Percentiles rank a stretch among this genome's conserved stretches.
Evolutionary conservation across 805 yeast genomes (phyloP).

Genomic region (Cyberlindnera maritima): DNA sequence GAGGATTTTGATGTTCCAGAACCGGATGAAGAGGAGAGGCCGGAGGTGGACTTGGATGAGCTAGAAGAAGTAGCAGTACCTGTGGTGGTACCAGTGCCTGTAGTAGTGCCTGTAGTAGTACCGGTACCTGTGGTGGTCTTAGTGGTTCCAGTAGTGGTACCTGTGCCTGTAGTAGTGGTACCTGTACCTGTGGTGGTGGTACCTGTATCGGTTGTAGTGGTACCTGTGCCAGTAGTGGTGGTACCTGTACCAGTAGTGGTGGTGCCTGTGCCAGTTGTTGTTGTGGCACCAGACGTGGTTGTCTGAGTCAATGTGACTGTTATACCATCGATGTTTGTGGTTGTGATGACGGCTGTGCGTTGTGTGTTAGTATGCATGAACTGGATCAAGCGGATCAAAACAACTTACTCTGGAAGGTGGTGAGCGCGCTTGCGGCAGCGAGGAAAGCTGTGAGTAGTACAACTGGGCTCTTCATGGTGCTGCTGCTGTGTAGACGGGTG

Average conservation of each 20-base stretch:
- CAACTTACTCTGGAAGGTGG: constrained; percentile 10
- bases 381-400: neutral
- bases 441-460: constrained; percentile 9
- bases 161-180: constrained; percentile 4
- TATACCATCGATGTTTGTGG: constrained; percentile 26
- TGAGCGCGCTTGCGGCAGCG: constrained; percentile 13
- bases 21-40: constrained; percentile 1
- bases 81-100: constrained; percentile 9
- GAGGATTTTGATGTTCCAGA: constrained; percentile 6
- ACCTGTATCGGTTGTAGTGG: constrained; percentile 5
- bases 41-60: too few species aligned
- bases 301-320: constrained; percentile 26
- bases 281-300: constrained; percentile 5
- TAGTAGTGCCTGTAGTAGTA: constrained; percentile 12
- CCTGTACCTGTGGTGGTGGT: constrained; percentile 6
- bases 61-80: too few species aligned
- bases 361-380: constrained; percentile 5
- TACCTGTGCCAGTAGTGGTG: neutral
- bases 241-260: neutral
- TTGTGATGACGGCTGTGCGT: constrained; percentile 19
- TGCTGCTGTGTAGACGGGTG: neutral
- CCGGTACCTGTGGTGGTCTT: constrained; percentile 6
- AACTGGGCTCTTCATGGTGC: constrained; percentile 12
- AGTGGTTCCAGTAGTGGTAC: constrained; percentile 11
- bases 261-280: neutral